These are phyloP conservation scores for Adansonia gregorii DNA, from an alignment of 441 rosid genomes.

Conservation along the genomic window DNA sequence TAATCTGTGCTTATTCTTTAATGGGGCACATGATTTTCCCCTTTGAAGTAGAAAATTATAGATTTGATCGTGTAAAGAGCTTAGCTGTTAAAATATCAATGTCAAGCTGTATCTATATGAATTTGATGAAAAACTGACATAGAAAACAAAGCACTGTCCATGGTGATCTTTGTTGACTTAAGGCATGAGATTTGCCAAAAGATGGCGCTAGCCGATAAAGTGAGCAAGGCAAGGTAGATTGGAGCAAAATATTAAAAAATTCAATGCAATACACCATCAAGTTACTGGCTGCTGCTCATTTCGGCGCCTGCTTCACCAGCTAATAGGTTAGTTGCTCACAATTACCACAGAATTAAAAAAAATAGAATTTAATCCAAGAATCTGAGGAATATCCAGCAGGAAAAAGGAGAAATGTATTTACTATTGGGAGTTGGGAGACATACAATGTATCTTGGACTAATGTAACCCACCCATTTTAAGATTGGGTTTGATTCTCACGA, in stretches of 20 bases:
- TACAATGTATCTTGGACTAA: neutral
- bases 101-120: neutral
- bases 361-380: neutral
- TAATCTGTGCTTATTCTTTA: neutral
- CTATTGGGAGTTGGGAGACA: neutral
- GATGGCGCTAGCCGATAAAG: neutral
- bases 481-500: neutral
- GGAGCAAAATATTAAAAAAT: neutral
- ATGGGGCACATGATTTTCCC: slow-evolving; percentile 8
- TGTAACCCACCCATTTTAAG: neutral
- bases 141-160: neutral
- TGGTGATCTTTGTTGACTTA: slow-evolving; percentile 12
- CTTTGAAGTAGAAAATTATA: no score
- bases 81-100: neutral
- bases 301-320: neutral
- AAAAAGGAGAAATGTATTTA: neutral
- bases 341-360: neutral
- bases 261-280: neutral
- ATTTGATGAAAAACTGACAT: neutral
- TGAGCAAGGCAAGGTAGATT: neutral
- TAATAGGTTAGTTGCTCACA: neutral
- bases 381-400: neutral
- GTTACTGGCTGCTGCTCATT: neutral
- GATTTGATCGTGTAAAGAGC: neutral
- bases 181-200: neutral